Conservation (phyloP, 2,329 filamentous ascomycete genomes). For the Talaromyces sp. region DNA sequence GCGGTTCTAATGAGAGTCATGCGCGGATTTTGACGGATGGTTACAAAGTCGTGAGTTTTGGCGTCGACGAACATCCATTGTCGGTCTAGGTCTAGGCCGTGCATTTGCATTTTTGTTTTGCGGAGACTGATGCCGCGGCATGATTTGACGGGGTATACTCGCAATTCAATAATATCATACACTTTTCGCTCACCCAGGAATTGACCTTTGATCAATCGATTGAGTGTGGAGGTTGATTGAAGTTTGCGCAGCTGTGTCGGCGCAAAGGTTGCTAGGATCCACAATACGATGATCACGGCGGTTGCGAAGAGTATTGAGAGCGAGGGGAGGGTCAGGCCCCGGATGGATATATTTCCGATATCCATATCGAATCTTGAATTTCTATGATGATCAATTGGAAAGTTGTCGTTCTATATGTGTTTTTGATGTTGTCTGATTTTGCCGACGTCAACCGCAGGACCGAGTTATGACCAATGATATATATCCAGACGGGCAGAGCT, state of each 20-base stretch:
- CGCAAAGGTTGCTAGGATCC: conserved; percentile 4
- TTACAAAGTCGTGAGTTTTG: conserved; percentile 55
- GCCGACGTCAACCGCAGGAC: not conserved
- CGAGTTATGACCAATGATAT: not conserved
- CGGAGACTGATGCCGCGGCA: conserved; percentile 59
- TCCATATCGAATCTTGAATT: not conserved
- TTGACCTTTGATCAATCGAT: not conserved
- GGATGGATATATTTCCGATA: not conserved
- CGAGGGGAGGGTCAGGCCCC: not conserved
- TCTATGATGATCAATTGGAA: not conserved
- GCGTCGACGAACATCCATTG: conserved; percentile 65
- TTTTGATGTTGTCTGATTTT: not conserved
- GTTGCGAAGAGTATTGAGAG: not conserved
- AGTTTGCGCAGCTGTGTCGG: conserved; percentile 11
- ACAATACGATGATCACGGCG: conserved; percentile 7
- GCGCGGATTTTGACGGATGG: conserved; percentile 57
- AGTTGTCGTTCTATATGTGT: not conserved
- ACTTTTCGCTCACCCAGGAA: not conserved
- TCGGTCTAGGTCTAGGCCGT: conserved; percentile 60
- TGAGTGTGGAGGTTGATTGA: not conserved
- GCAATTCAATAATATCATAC: conserved; percentile 40
- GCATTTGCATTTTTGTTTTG: conserved; percentile 50
- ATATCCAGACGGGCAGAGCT: not conserved
- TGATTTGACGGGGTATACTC: conserved; percentile 64
- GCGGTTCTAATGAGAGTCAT: conserved; percentile 62